Evolutionary conservation across 1,284 basidiomycete genomes (phyloP), one percentile per base, ranked within the genome.

Genomic region (Volvariella volvacea): DNA sequence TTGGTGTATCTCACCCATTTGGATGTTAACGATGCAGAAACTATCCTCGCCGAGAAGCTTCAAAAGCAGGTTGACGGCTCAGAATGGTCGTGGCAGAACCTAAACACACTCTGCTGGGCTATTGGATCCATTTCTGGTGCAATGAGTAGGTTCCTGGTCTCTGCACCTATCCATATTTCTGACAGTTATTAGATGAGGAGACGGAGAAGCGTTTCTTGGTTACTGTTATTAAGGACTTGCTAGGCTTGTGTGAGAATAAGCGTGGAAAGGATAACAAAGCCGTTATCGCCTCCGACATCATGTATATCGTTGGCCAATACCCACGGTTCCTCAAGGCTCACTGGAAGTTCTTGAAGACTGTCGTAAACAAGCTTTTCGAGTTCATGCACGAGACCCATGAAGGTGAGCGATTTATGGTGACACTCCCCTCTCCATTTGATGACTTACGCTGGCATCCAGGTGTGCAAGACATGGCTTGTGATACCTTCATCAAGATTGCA

Each of bases 321-420:
- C 96, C 96, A 42, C 84, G 96, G 25, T 99, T 99, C 83, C 82
- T 99, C 59, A 99, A 99, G 65, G 96, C 96, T 17, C 96, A 99
- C 64, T 99, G 96, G 96, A 99, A 98, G 71, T 99, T 99, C 80
- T 71, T 99, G 62, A 99, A 99, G 76, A 99, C 96, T 2, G 96
- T 99, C 41, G 96, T 99, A 52, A 99, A 99, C 74, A 99, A 99
- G 68, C 75, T 99, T 15, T 99, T 99, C 65, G 96, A 99, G 65
- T 99, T 99, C 64, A 99, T 99, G 94, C 96, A 99, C 68, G 96
- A 99, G 70, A 97, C 92, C 0, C 96, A 99, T 60, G 96, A 99
- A 72, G 94, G 92, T 83, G 48, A 45, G 64, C 16, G 44, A 41
- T 36, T 31, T 44, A 12, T 6, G 25, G 6, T 28, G 19, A 7